These are phyloP conservation scores for Epichloe hybrida DNA, from an alignment of 2,329 filamentous ascomycete species.

Conservation along the genomic window DNA sequence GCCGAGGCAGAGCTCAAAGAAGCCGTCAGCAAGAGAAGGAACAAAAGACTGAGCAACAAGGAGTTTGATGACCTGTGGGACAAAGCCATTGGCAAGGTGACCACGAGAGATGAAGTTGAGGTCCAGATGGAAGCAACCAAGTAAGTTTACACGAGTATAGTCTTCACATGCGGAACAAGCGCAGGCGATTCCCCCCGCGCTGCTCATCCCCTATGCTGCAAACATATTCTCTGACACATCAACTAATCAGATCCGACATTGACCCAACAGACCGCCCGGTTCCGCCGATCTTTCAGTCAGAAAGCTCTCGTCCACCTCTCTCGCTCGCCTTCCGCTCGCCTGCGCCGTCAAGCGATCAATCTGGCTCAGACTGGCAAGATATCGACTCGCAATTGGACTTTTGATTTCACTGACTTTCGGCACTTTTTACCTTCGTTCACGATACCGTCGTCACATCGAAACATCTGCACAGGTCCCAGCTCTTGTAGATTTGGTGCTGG, in stretches of 20 bases:
- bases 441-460: slow-evolving; percentile 48
- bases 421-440: slow-evolving; percentile 49
- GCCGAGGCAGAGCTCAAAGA: slow-evolving; percentile 65
- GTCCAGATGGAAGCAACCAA: slow-evolving; percentile 25
- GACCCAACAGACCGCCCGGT: slow-evolving; percentile 58
- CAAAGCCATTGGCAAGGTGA: slow-evolving; percentile 60
- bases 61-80: slow-evolving; percentile 88
- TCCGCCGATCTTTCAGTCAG: slow-evolving; percentile 46
- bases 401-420: slow-evolving; percentile 36
- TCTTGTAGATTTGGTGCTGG: slow-evolving; percentile 72
- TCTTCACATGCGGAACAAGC: background rate
- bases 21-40: slow-evolving; percentile 59
- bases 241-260: slow-evolving; percentile 79
- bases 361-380: slow-evolving; percentile 68
- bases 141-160: slow-evolving; percentile 34
- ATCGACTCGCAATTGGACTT: slow-evolving; percentile 73
- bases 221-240: slow-evolving; percentile 35
- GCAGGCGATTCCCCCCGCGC: background rate
- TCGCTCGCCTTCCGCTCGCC: slow-evolving; percentile 78
- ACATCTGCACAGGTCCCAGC: slow-evolving; percentile 63
- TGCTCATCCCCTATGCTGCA: background rate
- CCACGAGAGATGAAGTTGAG: slow-evolving; percentile 46
- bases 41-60: slow-evolving; percentile 68
- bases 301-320: slow-evolving; percentile 70
- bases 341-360: slow-evolving; percentile 69